A percentile compares a stretch with the other conserved stretches of the same genome.
These are phyloP conservation scores for Centrapalus pauciflorus DNA, from an alignment of 129 eudicot genomes.

Conservation along the genomic window DNA sequence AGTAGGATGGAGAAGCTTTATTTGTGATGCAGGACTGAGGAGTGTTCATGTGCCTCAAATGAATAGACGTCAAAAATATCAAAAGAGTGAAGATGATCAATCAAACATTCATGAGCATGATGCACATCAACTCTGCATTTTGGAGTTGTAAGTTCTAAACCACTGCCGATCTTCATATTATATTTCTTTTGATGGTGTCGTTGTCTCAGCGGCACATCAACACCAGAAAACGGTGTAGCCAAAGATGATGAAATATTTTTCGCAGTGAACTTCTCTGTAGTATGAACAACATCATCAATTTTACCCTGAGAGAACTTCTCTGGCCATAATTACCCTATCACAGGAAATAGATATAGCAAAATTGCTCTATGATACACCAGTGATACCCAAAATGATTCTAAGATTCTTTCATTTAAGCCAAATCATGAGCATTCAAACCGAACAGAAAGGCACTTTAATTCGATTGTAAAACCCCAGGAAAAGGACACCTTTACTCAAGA, in stretches of 20 bases:
- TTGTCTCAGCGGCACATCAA: conserved; percentile 34
- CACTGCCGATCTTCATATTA: conserved; percentile 44
- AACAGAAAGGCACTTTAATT: neutral
- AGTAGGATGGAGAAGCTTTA: too few relatives aligned
- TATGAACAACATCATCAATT: conserved; percentile 16
- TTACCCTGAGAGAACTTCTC: conserved; percentile 28
- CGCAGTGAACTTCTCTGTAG: neutral
- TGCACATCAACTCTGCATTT: conserved; percentile 16
- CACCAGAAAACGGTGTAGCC: conserved; percentile 32
- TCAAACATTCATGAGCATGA: conserved; percentile 29
- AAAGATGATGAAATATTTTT: conserved; percentile 18
- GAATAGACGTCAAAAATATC: too few relatives aligned
- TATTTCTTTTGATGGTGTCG: conserved; percentile 61
- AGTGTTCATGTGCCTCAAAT: too few relatives aligned
- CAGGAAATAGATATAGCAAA: neutral
- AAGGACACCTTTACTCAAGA: neutral
- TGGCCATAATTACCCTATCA: neutral
- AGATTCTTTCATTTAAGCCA: too few relatives aligned
- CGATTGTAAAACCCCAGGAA: neutral
- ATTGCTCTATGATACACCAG: neutral
- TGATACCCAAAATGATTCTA: neutral
- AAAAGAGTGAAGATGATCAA: too few relatives aligned
- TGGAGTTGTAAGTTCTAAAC: conserved; percentile 17
- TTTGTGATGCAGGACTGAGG: too few relatives aligned
- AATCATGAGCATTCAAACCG: neutral